Evolutionary conservation across 345 rosid genomes (phyloP).

Genomic region (Eucalyptus caleyi): DNA sequence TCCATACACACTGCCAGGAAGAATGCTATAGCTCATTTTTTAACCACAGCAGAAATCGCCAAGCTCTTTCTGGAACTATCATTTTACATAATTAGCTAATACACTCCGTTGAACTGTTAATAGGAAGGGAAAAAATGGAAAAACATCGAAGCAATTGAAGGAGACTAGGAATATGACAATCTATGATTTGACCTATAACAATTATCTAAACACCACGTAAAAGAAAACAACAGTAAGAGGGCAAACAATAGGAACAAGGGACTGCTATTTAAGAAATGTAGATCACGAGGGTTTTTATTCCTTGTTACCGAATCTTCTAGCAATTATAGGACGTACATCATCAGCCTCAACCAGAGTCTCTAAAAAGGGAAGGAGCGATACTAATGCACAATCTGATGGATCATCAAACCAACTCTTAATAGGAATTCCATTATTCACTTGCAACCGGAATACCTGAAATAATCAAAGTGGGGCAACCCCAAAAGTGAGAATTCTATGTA

Average conservation of each 20-base stretch:
- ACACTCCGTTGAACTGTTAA: not conserved
- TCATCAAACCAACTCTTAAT: conserved; percentile 98
- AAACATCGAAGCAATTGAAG: not conserved
- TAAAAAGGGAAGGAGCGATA: conserved; percentile 83
- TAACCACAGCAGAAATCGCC: not conserved
- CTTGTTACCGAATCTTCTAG: conserved; percentile 77
- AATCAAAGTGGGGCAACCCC: not conserved
- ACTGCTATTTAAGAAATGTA: not conserved
- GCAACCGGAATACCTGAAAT: conserved; percentile 47
- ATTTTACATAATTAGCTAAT: not conserved
- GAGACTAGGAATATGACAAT: not conserved
- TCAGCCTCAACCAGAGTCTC: conserved; percentile 82
- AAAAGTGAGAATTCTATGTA: not conserved
- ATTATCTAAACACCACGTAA: not conserved
- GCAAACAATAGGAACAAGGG: not conserved
- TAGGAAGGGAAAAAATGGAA: not conserved
- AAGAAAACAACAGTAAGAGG: not conserved
- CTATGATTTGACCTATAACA: not conserved
- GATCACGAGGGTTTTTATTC: conserved; percentile 16
- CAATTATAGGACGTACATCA: conserved; percentile 93
- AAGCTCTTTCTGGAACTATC: not conserved
- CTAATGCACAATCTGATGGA: conserved; percentile 70
- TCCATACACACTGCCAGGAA: not conserved
- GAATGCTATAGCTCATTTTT: not conserved
- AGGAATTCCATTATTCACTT: conserved; percentile 93